Evolutionary conservation across 306 rosid genomes (phyloP), one percentile per base, ranked within the genome.

Genomic region (Mucuna pruriens): DNA sequence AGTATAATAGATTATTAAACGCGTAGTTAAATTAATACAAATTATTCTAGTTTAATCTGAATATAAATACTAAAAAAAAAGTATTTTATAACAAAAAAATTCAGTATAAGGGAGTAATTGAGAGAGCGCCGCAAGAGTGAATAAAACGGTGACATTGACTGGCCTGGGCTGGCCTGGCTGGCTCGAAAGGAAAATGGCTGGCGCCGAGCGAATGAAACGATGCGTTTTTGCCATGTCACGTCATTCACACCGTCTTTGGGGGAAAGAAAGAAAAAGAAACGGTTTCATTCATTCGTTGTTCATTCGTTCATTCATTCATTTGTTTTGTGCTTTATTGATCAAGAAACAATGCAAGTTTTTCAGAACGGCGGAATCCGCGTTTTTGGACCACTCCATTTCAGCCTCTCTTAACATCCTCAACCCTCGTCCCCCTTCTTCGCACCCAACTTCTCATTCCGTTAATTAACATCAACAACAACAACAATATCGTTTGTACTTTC

Each of bases 321-420:
- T 42, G 48, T 62, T 31, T 62, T 15, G 40, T 72, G 82, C 61
- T 82, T 83, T 82, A 62, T 75, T 83, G 71, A 45, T 63, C 38
- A n/a, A 74, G 42, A 19, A 39, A 75, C 86, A 22, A 87, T 84
- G 97, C 91, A 88, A 89, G 86, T 83, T 87, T 38, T 52, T 82
- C 89, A 60, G 83, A 49, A 61, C 87, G 48, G 88, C 77, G 90
- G 91, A 88, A 90, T 92, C 95, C 93, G 80, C 91, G 85, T 85
- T 85, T 88, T 83, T 89, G 88, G 85, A 88, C 83, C 90, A 46
- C 69, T 69, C 80, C 85, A 40, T 42, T 77, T 81, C 86, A 31
- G 20, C 17, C 44, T 57, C 31, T 54, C 68, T 75, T 80, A 36
- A 38, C 49, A 29, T 33, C 80, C 63, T 13, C 29, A 1, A 29